Evolutionary conservation across 2,329 filamentous ascomycete genomes (phyloP).

Genomic region (Seiridium unicorne): DNA sequence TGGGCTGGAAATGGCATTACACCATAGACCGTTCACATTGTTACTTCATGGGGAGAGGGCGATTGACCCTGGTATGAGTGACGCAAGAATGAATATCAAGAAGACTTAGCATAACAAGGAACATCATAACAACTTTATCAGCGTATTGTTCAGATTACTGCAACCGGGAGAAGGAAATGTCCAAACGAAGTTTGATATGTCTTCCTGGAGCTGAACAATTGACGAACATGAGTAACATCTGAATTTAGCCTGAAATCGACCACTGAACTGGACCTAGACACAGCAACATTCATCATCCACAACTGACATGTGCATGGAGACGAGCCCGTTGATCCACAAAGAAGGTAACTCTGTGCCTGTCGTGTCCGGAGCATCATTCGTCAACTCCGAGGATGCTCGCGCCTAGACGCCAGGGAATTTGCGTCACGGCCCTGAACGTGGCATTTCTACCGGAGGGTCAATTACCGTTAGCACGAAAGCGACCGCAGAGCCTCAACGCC

Average conservation of each 20-base stretch:
- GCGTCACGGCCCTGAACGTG: background rate
- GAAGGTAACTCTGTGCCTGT: background rate
- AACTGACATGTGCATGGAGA: too few species aligned
- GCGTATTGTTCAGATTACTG: background rate
- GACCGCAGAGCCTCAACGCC: conserved; percentile 2
- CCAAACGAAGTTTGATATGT: too few species aligned
- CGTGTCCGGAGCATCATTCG: background rate
- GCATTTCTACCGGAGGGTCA: background rate
- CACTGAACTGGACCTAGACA: too few species aligned
- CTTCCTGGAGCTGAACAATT: too few species aligned
- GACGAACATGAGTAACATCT: too few species aligned
- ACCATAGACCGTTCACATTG: background rate
- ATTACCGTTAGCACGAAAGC: background rate
- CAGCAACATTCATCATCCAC: too few species aligned
- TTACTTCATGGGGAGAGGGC: background rate
- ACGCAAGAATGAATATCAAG: background rate
- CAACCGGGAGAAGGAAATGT: background rate
- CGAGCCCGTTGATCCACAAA: background rate
- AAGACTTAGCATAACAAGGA: background rate
- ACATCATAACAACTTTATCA: background rate
- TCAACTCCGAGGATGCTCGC: background rate
- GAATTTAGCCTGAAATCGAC: too few species aligned
- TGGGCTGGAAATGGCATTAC: background rate
- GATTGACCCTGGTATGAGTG: background rate
- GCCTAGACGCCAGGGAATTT: background rate